Percentiles rank a stretch among this genome's conserved stretches.
Conservation (phyloP, 1,284 basidiomycete genomes). For the Cryptococcus jaspeensis region DNA sequence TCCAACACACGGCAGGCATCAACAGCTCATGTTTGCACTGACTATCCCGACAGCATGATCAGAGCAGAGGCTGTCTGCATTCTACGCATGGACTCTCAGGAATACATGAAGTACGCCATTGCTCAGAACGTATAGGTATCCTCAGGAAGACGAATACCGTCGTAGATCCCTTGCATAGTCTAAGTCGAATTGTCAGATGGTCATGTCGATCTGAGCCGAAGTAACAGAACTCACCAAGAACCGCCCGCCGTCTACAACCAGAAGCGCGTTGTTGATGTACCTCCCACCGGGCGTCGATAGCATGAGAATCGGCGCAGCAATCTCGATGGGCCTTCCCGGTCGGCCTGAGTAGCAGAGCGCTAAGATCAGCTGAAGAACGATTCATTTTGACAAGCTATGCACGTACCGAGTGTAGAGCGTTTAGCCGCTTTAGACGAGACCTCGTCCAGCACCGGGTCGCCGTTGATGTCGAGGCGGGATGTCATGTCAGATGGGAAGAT, state of each 20-base stretch:
- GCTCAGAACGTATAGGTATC: conserved; percentile 1
- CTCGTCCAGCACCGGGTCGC: conserved; percentile 13
- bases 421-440: conserved; percentile 19
- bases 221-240: conserved; percentile 11
- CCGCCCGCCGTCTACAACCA: conserved; percentile 31
- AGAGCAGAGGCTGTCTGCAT: too few species aligned
- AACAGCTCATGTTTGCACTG: too few species aligned
- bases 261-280: conserved; percentile 36
- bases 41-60: too few species aligned
- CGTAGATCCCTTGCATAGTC: conserved; percentile 8
- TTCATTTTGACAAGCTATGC: too few species aligned
- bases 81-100: too few species aligned
- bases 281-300: conserved; percentile 30
- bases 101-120: too few species aligned
- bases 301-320: conserved; percentile 37
- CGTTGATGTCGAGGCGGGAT: conserved; percentile 17
- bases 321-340: conserved; percentile 37
- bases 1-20: too few species aligned
- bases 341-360: conserved; percentile 18
- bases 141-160: conserved; percentile 1
- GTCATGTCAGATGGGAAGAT: conserved; percentile 44
- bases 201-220: too few species aligned
- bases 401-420: conserved; percentile 14
- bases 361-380: too few species aligned
- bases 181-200: too few species aligned